phyloP scores from a whole-genome alignment of 2,329 filamentous ascomycete species.

The Chaetomiaceae sp. region DNA sequence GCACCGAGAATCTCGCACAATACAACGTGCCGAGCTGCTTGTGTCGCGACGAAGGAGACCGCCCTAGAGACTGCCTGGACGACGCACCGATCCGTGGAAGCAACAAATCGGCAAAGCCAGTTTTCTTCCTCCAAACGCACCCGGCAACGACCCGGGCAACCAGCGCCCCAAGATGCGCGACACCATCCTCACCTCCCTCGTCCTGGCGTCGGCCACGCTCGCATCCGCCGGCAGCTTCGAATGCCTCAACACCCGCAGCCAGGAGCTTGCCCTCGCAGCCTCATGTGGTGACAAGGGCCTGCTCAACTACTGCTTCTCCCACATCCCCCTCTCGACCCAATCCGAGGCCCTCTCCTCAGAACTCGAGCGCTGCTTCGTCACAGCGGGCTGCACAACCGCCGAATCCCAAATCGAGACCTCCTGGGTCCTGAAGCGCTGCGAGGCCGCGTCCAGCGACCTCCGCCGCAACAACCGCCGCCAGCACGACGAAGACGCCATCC shows the following conservation, averaged over 20 bases:
- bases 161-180: slow-evolving; percentile 13
- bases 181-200: slow-evolving; percentile 29
- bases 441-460: slow-evolving; percentile 21
- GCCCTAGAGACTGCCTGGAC: background rate
- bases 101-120: background rate
- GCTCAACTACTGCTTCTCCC: slow-evolving; percentile 41
- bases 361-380: slow-evolving; percentile 36
- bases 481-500: background rate
- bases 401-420: slow-evolving; percentile 34
- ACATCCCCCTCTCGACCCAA: slow-evolving; percentile 19
- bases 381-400: slow-evolving; percentile 34
- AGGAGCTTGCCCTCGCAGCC: slow-evolving; percentile 37
- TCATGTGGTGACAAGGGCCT: slow-evolving; percentile 41
- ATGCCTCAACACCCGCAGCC: slow-evolving; percentile 38
- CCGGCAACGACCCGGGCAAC: background rate
- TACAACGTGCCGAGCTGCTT: no score
- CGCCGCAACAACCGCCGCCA: slow-evolving; percentile 19
- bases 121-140: background rate
- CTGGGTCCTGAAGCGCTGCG: slow-evolving; percentile 33
- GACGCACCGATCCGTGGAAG: background rate
- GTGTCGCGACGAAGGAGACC: background rate
- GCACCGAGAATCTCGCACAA: no score
- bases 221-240: slow-evolving; percentile 31
- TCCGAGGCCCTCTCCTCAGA: slow-evolving; percentile 29
- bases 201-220: slow-evolving; percentile 34